A percentile compares a stretch with the other conserved stretches of the same genome.
These are phyloP conservation scores for Eutrema heterophyllum DNA, from an alignment of 345 rosid genomes.

Conservation along the genomic window DNA sequence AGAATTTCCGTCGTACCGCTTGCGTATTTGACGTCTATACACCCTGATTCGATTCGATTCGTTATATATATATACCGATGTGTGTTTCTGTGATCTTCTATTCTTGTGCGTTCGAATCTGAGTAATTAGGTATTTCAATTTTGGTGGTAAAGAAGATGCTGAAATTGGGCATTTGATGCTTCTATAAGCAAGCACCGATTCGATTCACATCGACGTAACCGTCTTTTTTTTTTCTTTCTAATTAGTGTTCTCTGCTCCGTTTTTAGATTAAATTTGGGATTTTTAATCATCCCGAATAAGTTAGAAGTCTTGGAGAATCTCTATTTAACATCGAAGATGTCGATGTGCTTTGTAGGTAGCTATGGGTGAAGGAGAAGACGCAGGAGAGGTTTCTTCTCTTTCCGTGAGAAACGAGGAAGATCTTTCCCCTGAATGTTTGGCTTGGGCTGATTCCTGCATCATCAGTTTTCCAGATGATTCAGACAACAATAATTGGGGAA, in stretches of 20 bases:
- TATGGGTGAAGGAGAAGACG: conserved; percentile 21
- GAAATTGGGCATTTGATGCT: not conserved
- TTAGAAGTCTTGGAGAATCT: not conserved
- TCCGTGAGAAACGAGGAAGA: conserved; percentile 21
- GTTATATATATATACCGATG: not conserved
- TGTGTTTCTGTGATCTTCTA: not conserved
- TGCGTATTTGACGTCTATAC: not conserved
- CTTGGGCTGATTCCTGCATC: conserved; percentile 77
- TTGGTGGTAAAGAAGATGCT: not conserved
- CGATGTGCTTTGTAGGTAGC: conserved; percentile 5
- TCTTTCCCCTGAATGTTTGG: conserved; percentile 49
- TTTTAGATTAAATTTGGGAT: not conserved
- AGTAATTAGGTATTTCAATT: not conserved
- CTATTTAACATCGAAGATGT: not conserved
- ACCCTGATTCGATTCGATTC: not conserved
- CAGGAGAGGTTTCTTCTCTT: conserved; percentile 4
- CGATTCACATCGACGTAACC: not conserved
- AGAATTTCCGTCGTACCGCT: not conserved
- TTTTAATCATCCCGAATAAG: not conserved
- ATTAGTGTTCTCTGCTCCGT: not conserved
- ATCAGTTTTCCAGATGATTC: conserved; percentile 40
- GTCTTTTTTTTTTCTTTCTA: not conserved
- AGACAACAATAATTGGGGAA: conserved; percentile 39
- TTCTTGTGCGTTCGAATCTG: not conserved
- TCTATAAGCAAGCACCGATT: not conserved